A percentile compares a stretch with the other conserved stretches of the same genome.
These are phyloP conservation scores for Kalmanozyma brasiliensis DNA, from an alignment of 1,284 basidiomycete genomes.

Conservation along the genomic window DNA sequence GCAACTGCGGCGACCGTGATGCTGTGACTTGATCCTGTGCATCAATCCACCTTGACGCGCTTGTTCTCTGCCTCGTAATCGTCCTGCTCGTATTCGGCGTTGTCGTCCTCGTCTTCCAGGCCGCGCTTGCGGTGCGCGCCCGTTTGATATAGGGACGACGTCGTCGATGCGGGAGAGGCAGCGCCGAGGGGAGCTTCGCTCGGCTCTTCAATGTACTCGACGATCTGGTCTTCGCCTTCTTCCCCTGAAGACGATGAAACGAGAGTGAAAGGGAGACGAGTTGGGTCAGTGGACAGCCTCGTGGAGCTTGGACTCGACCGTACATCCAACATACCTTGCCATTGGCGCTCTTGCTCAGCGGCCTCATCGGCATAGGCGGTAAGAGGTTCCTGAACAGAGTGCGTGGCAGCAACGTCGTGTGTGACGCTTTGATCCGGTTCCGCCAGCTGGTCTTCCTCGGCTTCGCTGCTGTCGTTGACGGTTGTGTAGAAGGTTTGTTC, in stretches of 20 bases:
- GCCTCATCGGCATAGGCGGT: conserved; percentile 9
- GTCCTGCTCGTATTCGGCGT: conserved; percentile 26
- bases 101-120: conserved; percentile 26
- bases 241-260: conserved; percentile 5
- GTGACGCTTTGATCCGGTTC: conserved; percentile 12
- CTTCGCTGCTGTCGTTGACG: conserved; percentile 22
- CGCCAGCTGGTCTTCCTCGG: conserved; percentile 40
- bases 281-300: conserved; percentile 4
- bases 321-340: conserved; percentile 21
- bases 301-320: too few relatives aligned
- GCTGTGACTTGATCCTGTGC: neutral
- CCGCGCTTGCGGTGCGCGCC: conserved; percentile 31
- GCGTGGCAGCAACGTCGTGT: conserved; percentile 4
- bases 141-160: conserved; percentile 6
- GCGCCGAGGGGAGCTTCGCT: conserved; percentile 3
- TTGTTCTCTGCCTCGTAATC: conserved; percentile 39
- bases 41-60: conserved; percentile 39
- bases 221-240: conserved; percentile 42
- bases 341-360: conserved; percentile 11
- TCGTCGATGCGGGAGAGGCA: conserved; percentile 4
- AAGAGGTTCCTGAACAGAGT: conserved; percentile 11
- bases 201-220: conserved; percentile 46
- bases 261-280: too few relatives aligned
- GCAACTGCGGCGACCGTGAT: neutral
- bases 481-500: conserved; percentile 42